Evolutionary conservation across 2,329 filamentous ascomycete species (phyloP), one percentile per base, ranked within the genome.

Genomic region (Hymenoscyphus occultus): DNA sequence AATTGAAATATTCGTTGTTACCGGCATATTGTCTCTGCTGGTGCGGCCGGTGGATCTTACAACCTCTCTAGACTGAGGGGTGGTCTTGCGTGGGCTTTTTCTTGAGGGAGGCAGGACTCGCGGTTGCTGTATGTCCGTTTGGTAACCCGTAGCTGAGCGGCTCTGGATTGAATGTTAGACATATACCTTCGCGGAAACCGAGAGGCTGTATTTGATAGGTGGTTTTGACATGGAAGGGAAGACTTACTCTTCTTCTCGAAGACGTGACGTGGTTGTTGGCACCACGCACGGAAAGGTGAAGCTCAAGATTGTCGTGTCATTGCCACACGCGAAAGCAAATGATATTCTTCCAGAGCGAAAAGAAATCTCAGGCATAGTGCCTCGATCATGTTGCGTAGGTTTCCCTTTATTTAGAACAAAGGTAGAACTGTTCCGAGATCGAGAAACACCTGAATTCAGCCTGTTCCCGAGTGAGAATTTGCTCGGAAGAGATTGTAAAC

Each of bases 21-120:
- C n/a, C 19, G 32, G 45, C 45, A 22, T 51, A n/a, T 22, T n/a
- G 45, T n/a, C 22, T 63, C 79, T 89, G 73, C 84, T 96, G 81
- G 78, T 86, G 75, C 79, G 86, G 80, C 70, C 78, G 66, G 78
- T 74, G 65, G 72, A 74, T 59, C 69, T 70, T 35, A 35, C 32
- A 7, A 35, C 32, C 9, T 67, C 66, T 39, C 57, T 56, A 67
- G 60, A 62, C 64, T 59, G n/a, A 68, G 63, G 32, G 69, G 64
- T 16, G 40, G 51, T 66, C 67, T 66, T 28, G 66, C 58, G 35
- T 64, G 42, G 45, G 66, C 28, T n/a, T 58, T 42, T 58, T n/a
- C 65, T 19, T 66, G 54, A 2, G 80, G 68, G 16, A 80, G 79
- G 80, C 80, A 82, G 62, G 70, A 70, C 10, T 65, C 65, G 59